These are phyloP conservation scores for Coemansia sp. DNA, from an alignment of 192 early-diverging fungal genomes.

Conservation along the genomic window DNA sequence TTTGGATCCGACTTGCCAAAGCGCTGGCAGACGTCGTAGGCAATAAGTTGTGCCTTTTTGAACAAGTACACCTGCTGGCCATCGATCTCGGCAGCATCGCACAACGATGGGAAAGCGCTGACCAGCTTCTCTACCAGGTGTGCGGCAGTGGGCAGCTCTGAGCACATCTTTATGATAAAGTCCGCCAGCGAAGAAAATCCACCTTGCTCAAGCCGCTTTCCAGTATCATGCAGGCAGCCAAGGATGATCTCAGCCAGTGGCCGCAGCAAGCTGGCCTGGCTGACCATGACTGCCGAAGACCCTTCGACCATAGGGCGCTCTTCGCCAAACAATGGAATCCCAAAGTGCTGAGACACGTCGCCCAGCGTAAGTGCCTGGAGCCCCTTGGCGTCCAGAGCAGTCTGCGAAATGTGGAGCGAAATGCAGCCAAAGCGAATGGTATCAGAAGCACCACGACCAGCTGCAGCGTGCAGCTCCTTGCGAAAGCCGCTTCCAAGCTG, in stretches of 20 bases:
- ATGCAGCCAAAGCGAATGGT: slow-evolving; percentile 81
- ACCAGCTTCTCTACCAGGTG: slow-evolving; percentile 62
- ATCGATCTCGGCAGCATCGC: slow-evolving; percentile 59
- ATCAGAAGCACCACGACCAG: slow-evolving; percentile 71
- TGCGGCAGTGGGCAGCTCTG: slow-evolving; percentile 54
- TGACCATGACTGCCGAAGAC: slow-evolving; percentile 60
- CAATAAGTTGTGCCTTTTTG: slow-evolving; percentile 76
- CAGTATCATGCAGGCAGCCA: slow-evolving; percentile 69
- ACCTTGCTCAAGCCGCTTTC: slow-evolving; percentile 59
- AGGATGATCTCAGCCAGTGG: slow-evolving; percentile 66
- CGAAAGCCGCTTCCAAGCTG: slow-evolving; percentile 79
- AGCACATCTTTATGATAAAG: slow-evolving; percentile 68
- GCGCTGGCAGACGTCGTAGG: slow-evolving; percentile 60
- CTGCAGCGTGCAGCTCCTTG: slow-evolving; percentile 61
- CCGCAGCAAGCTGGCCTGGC: slow-evolving; percentile 61
- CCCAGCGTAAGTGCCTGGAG: slow-evolving; percentile 61
- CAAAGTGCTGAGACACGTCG: slow-evolving; percentile 68
- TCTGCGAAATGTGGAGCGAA: slow-evolving; percentile 76
- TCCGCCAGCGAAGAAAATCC: slow-evolving; percentile 66
- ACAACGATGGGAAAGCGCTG: slow-evolving; percentile 67
- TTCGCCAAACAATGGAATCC: slow-evolving; percentile 66
- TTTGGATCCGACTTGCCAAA: slow-evolving; percentile 57
- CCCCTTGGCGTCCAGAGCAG: slow-evolving; percentile 57
- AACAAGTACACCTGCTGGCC: slow-evolving; percentile 66
- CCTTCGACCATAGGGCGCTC: slow-evolving; percentile 58